Conservation (phyloP, 2,329 filamentous ascomycete species). For the Pseudocercospora eumusae region DNA sequence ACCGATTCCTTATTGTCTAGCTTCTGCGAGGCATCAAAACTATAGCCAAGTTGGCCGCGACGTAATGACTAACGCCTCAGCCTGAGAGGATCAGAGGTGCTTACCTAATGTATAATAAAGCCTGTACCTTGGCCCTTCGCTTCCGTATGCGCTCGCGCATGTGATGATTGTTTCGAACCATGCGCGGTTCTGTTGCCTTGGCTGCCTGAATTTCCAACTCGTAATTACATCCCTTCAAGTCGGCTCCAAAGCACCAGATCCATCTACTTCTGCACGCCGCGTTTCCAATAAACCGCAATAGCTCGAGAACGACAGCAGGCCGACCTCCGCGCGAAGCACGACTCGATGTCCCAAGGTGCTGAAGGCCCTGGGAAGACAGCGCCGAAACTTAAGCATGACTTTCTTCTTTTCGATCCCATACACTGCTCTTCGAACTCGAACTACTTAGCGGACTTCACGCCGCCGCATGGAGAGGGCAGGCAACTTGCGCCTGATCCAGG, state of each 20-base stretch:
- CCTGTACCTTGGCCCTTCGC: not conserved
- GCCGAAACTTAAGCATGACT: constrained; percentile 54
- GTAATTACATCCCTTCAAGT: not conserved
- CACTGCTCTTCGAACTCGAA: constrained; percentile 41
- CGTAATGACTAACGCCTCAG: not conserved
- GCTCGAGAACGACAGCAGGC: constrained; percentile 2
- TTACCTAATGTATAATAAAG: not conserved
- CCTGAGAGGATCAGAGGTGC: not conserved
- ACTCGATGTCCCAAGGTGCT: constrained; percentile 20
- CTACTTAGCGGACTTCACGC: constrained; percentile 60
- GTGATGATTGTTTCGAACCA: not conserved
- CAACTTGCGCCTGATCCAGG: constrained; percentile 40
- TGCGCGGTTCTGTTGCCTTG: not conserved
- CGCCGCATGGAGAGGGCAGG: constrained; percentile 49
- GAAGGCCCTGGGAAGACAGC: constrained; percentile 50
- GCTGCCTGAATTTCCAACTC: not conserved
- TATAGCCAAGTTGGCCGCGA: not conserved
- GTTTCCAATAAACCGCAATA: not conserved
- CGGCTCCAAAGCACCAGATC: not conserved
- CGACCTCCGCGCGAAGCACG: constrained; percentile 6
- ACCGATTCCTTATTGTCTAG: no score
- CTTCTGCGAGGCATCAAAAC: not conserved
- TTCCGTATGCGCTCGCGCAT: not conserved
- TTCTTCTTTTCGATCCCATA: constrained; percentile 55
- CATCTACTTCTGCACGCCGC: not conserved